Percentiles rank a stretch among this genome's conserved stretches.
Evolutionary conservation across 225 moss, liverwort and hornwort genomes (phyloP).

Genomic region (Bryum argenteum): DNA sequence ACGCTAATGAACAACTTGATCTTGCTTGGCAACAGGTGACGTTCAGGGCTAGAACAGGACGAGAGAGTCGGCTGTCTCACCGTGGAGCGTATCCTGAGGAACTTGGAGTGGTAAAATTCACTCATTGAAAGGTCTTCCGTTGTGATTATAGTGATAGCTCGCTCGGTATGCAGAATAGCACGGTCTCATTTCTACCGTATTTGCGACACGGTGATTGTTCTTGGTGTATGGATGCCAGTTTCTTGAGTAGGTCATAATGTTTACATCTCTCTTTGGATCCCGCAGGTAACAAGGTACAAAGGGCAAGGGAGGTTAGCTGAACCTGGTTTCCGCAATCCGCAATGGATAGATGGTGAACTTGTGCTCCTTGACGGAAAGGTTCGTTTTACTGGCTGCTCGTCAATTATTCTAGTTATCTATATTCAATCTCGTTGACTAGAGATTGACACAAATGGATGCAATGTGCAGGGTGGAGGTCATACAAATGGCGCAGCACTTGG

Average conservation of each 20-base stretch:
- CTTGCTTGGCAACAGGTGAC: conserved; percentile 68
- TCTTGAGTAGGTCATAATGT: background rate
- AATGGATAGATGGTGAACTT: conserved; percentile 98
- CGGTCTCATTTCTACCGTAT: background rate
- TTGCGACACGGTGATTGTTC: background rate
- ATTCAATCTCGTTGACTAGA: background rate
- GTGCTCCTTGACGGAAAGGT: conserved; percentile 99
- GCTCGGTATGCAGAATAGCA: background rate
- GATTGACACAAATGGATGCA: conserved; percentile 18
- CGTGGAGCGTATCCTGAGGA: conserved; percentile 98
- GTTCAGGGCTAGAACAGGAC: conserved; percentile 96
- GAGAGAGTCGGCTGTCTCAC: conserved; percentile 85
- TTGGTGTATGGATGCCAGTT: background rate
- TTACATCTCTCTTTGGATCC: conserved; percentile 7
- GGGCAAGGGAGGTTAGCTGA: conserved; percentile 99
- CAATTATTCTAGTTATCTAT: conserved; percentile 9
- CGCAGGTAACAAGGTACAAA: conserved; percentile 92
- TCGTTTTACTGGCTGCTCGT: conserved; percentile 14
- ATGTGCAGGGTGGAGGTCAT: conserved; percentile 84
- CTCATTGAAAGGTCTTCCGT: background rate
- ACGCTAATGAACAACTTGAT: background rate
- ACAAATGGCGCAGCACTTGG: conserved; percentile 98
- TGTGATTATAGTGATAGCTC: background rate
- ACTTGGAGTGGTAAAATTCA: conserved; percentile 85
- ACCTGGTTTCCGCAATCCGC: conserved; percentile 98